Base-by-base conservation (phyloP, 345 rosid genomes). In the Citrus australasica region DNA sequence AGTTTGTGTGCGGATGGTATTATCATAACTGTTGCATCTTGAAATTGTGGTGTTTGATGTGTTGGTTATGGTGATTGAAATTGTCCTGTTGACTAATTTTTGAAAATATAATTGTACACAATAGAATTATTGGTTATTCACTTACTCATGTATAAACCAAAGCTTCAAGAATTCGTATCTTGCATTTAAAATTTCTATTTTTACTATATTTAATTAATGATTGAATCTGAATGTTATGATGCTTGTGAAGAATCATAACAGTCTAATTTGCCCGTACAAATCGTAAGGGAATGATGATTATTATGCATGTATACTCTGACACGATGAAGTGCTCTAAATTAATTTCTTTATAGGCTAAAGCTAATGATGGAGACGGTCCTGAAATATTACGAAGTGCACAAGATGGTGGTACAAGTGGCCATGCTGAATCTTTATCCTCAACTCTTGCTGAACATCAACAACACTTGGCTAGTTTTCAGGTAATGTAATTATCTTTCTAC, bases 301-400 rank as follows among this genome's bases (percentile, higher is more conserved):
- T 46, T 27, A 66, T 69, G 30, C 65, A 68, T 7, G 42, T 65
- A 42, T 25, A 58, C 65, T 38, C 53, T 78, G 9, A 69, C 65
- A 11, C 62, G 51, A 53, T 73, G 69, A 68, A 42, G 40, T 46
- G 53, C 65, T 67, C 25, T 76, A 68, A 77, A 60, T 53, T 40
- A 51, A 32, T 68, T 71, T 51, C 76, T 83, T 86, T 76, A 25
- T 71, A 96, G 99, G 95, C 98, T 59, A 96, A 96, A 90, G 91
- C 98, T 80, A 96, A 96, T 82, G 94, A 93, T 27, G 99, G 99
- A 84, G 93, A 92, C 76, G 99, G 99, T 82, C 99, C 99, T 83
- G 98, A 96, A 85, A 89, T 96, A 74, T 82, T 96, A 85, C 90
- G 92, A 77, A 88, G 91, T 79, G 83, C 87, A n/a, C 86, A 86